phyloP scores from a whole-genome alignment of 169 alveolate genomes.

The Babesia microti region DNA sequence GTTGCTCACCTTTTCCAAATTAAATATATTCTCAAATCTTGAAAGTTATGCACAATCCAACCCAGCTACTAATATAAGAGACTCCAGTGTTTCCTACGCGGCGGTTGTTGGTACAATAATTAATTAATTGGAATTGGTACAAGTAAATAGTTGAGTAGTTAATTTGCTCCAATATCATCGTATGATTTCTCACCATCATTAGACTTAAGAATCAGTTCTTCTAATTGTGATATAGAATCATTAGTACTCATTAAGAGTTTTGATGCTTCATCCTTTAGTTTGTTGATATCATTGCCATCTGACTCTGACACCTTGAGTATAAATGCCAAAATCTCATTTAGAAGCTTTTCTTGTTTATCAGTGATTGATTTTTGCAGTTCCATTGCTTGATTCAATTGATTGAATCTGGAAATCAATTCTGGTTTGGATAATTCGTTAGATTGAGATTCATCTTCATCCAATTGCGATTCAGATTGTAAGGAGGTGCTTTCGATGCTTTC shows the following conservation, averaged over 20 bases:
- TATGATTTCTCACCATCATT: too few relatives aligned
- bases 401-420: constrained; percentile 23
- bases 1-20: constrained; percentile 4
- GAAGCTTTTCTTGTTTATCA: constrained; percentile 38
- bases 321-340: constrained; percentile 26
- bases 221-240: too few relatives aligned
- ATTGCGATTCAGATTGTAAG: constrained; percentile 2
- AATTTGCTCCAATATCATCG: too few relatives aligned
- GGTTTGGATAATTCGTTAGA: constrained; percentile 8
- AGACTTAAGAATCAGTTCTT: too few relatives aligned
- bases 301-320: constrained; percentile 36
- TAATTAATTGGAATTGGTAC: constrained; percentile 3
- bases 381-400: constrained; percentile 33
- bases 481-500: constrained; percentile 10
- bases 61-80: constrained; percentile 44
- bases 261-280: too few relatives aligned
- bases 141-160: constrained; percentile 2
- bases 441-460: constrained; percentile 5
- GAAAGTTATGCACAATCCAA: constrained; percentile 70
- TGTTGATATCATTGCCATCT: constrained; percentile 22
- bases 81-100: constrained; percentile 82
- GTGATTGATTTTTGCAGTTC: constrained; percentile 37
- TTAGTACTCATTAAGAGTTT: too few relatives aligned
- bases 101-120: constrained; percentile 49
- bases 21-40: constrained; percentile 36